Conservation (phyloP, 192 early-diverging fungal genomes). For the Umbelopsis ramanniana region DNA sequence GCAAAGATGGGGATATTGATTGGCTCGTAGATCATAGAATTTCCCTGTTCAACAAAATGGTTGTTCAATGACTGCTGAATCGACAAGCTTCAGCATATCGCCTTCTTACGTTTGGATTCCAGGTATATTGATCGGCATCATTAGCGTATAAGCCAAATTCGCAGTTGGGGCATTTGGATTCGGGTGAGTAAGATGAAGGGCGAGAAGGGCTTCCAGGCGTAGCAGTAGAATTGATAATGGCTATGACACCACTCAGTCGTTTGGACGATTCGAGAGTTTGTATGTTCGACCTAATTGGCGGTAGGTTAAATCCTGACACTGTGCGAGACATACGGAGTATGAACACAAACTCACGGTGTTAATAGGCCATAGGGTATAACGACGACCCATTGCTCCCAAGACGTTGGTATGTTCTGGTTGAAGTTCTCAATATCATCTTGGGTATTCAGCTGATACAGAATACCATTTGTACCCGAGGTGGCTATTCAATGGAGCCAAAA, state of each 20-base stretch:
- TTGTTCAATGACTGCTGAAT: not conserved
- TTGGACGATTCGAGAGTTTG: constrained; percentile 45
- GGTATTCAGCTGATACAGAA: constrained; percentile 57
- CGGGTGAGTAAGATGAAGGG: constrained; percentile 56
- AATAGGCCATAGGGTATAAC: constrained; percentile 67
- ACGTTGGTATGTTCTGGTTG: constrained; percentile 23
- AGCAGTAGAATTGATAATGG: constrained; percentile 43
- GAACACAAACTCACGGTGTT: constrained; percentile 48
- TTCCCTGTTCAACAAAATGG: constrained; percentile 52
- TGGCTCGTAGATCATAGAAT: constrained; percentile 51
- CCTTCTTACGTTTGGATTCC: constrained; percentile 68
- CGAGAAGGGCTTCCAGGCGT: constrained; percentile 33
- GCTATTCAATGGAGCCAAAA: constrained; percentile 27
- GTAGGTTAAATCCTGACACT: not conserved
- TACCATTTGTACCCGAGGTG: constrained; percentile 49
- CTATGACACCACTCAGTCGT: constrained; percentile 63
- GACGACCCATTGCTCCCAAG: constrained; percentile 56
- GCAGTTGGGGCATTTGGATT: constrained; percentile 69
- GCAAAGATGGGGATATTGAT: constrained; percentile 75
- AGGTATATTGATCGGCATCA: constrained; percentile 53
- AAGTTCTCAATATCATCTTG: constrained; percentile 57
- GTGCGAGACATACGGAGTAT: not conserved
- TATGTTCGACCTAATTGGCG: constrained; percentile 49
- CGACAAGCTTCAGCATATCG: not conserved
- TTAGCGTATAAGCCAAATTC: constrained; percentile 71